Evolutionary conservation across 352 stramenopile species (phyloP).

Genomic region (Phytophthora macrochlamydospora): DNA sequence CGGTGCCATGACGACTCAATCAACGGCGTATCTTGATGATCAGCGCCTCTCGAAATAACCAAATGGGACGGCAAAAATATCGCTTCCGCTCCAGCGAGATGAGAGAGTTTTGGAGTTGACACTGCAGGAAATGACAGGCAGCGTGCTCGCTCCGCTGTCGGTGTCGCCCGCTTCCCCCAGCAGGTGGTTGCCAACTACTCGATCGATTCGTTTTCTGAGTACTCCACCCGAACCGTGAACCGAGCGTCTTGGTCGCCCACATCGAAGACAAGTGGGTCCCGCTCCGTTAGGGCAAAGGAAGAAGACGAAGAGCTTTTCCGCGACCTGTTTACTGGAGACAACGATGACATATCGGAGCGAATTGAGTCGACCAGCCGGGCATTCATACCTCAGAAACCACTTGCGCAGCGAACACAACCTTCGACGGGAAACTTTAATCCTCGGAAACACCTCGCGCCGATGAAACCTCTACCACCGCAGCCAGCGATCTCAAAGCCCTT

Average conservation of each 20-base stretch:
- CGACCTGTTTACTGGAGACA: conserved; percentile 57
- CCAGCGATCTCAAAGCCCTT: conserved; percentile 16
- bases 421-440: conserved; percentile 13
- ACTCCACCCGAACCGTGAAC: conserved; percentile 42
- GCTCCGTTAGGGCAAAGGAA: conserved; percentile 25
- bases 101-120: background rate
- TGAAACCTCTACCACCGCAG: conserved; percentile 10
- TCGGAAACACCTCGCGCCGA: conserved; percentile 13
- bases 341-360: conserved; percentile 16
- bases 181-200: conserved; percentile 33
- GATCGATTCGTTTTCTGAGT: conserved; percentile 64
- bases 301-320: conserved; percentile 74
- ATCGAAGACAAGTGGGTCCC: conserved; percentile 10
- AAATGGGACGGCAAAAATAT: background rate
- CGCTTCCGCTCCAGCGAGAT: no score
- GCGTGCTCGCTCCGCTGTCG: conserved; percentile 16
- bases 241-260: conserved; percentile 29
- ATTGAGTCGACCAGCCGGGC: background rate
- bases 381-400: conserved; percentile 29
- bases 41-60: conserved; percentile 1
- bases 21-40: conserved; percentile 20
- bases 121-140: conserved; percentile 25
- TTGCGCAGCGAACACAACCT: background rate
- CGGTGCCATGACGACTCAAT: conserved; percentile 23
- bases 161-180: conserved; percentile 13